Percentiles rank a stretch among this genome's conserved stretches.
Evolutionary conservation across 2,329 filamentous ascomycete genomes (phyloP).

Genomic region (Boeremia exigua): DNA sequence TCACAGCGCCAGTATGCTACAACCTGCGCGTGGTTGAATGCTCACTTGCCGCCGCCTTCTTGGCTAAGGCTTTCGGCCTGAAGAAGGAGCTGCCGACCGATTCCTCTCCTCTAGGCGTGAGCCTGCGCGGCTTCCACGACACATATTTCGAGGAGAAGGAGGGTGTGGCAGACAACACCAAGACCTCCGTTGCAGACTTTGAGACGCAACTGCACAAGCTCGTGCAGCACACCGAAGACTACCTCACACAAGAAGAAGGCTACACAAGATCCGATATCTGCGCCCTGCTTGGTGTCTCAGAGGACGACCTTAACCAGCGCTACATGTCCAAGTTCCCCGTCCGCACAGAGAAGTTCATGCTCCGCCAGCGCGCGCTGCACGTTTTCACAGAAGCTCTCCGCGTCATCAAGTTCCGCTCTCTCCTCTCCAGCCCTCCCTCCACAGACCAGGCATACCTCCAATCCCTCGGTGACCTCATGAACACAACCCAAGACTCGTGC

Average conservation of each 20-base stretch:
- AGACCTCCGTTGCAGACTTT: slow-evolving; percentile 53
- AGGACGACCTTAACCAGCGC: slow-evolving; percentile 73
- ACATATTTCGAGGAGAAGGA: slow-evolving; percentile 70
- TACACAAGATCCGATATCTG: slow-evolving; percentile 90
- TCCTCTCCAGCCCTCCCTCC: slow-evolving; percentile 62
- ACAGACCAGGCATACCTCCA: slow-evolving; percentile 69
- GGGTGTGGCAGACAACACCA: slow-evolving; percentile 55
- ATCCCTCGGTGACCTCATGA: slow-evolving; percentile 81
- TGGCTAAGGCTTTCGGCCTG: slow-evolving; percentile 65
- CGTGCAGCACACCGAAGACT: slow-evolving; percentile 70
- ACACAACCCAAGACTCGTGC: slow-evolving; percentile 87
- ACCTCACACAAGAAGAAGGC: slow-evolving; percentile 78
- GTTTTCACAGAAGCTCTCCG: slow-evolving; percentile 89
- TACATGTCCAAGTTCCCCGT: slow-evolving; percentile 92
- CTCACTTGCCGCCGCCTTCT: slow-evolving; percentile 78
- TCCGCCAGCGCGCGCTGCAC: slow-evolving; percentile 86
- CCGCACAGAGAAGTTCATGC: slow-evolving; percentile 83
- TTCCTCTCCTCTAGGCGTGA: slow-evolving; percentile 80
- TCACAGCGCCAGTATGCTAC: slow-evolving; percentile 92
- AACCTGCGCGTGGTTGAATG: slow-evolving; percentile 97
- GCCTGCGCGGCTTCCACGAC: slow-evolving; percentile 85
- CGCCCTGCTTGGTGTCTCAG: slow-evolving; percentile 69
- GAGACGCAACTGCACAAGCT: slow-evolving; percentile 74
- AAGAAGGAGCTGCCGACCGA: slow-evolving; percentile 72
- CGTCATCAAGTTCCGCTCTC: slow-evolving; percentile 80